Base-by-base conservation (phyloP, 306 rosid species). In the Luffa aegyptiaca region DNA sequence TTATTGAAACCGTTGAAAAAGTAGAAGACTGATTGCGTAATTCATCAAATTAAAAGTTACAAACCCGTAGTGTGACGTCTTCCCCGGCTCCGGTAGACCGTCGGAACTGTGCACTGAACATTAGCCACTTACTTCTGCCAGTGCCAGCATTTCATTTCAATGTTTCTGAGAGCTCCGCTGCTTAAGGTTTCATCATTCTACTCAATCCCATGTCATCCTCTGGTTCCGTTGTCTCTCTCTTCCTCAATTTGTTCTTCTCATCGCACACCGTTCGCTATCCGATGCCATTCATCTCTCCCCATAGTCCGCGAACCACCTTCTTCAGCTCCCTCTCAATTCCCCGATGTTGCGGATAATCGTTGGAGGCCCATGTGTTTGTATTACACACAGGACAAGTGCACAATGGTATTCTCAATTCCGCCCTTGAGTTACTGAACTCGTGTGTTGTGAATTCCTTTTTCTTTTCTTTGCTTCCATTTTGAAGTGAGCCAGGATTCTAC, bases 361-460 rank as follows among this genome's bases (percentile, higher is more conserved):
- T 85, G 93, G 92, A 92, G 85, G 83, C 98, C 91, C 70, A 86
- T 88, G 86, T 94, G 98, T 84, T 78, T 94, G 84, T 94, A 89
- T 82, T 93, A 88, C 88, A 91, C 97, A 3, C 98, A 94, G 84
- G 95, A 88, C 51, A 92, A 88, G 72, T 94, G 98, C 89, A 86
- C 91, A 71, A 87, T 69, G 98, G 98, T 92, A 44, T 77, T 79
- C 6, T 81, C 58, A 9, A 11, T 64, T 57, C 12, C 7, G 31
- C 35, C 13, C 41, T 57, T 35, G 7, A 20, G 39, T 37, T 55
- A 4, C n/a, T 18, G 66, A 10, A 8, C 1, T 35, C 52, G 52
- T 79, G 70, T 41, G 33, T 65, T 21, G 14, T 77, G 79, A 20
- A 13, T 42, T 51, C 41, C 46, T 42, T 70, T 35, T 78, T 5